These are phyloP conservation scores for Polysphondylium violaceum DNA, from an alignment of 78 protist species.

Conservation along the genomic window DNA sequence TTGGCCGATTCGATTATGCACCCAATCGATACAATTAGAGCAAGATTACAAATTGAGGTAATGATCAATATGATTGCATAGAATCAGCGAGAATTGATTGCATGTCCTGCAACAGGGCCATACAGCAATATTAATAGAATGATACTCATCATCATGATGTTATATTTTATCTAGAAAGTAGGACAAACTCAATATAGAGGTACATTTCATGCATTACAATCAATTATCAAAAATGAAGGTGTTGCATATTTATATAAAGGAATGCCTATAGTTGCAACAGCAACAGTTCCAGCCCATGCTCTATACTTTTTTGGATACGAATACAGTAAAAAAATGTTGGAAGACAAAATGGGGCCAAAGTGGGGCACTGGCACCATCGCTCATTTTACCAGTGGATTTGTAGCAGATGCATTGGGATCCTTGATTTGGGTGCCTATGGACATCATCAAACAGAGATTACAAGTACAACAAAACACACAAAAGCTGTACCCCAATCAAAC, in stretches of 20 bases:
- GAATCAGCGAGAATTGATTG: too few relatives aligned
- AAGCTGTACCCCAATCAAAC: constrained; percentile 45
- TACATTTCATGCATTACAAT: constrained; percentile 55
- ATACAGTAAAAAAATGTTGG: constrained; percentile 27
- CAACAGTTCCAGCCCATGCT: constrained; percentile 87
- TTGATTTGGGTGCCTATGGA: constrained; percentile 87
- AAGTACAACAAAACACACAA: constrained; percentile 55
- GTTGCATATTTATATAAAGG: constrained; percentile 65
- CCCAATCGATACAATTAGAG: constrained; percentile 81
- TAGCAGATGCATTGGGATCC: constrained; percentile 78
- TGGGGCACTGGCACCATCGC: constrained; percentile 28
- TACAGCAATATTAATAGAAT: not conserved
- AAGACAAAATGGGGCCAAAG: not conserved
- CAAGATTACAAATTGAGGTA: constrained; percentile 81
- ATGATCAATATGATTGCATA: not conserved
- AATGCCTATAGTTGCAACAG: constrained; percentile 70
- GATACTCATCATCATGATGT: too few relatives aligned
- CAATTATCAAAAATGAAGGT: constrained; percentile 66
- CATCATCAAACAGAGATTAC: constrained; percentile 78
- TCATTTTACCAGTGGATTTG: constrained; percentile 59
- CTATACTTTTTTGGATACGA: constrained; percentile 83
- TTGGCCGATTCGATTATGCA: constrained; percentile 76
- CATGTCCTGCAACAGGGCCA: not conserved
- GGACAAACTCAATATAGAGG: constrained; percentile 73
- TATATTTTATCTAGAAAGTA: constrained; percentile 27